These are phyloP conservation scores for Ophiognomonia clavigignenti-juglandacearum DNA, from an alignment of 2,329 filamentous ascomycete genomes.

Conservation along the genomic window DNA sequence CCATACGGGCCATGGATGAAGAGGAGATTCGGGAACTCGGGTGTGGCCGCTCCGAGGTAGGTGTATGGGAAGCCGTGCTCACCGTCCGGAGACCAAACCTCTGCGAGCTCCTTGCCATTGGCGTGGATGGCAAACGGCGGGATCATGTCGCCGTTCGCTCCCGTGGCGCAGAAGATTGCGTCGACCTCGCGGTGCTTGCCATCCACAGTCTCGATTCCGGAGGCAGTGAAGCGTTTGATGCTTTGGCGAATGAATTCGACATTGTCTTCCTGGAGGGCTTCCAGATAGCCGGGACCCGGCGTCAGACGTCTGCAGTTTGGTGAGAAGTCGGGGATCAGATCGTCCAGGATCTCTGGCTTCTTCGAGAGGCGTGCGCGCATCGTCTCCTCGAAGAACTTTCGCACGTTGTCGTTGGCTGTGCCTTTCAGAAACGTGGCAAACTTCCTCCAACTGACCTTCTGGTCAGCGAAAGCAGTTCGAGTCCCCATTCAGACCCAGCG, in stretches of 20 bases:
- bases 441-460: conserved; percentile 40
- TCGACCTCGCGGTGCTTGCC: conserved; percentile 54
- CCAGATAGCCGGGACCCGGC: conserved; percentile 62
- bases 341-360: conserved; percentile 50
- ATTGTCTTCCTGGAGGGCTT: conserved; percentile 56
- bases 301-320: conserved; percentile 62
- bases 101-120: conserved; percentile 46
- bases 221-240: conserved; percentile 54
- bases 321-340: conserved; percentile 58
- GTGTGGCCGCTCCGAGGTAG: conserved; percentile 59
- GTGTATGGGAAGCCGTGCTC: conserved; percentile 60
- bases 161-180: conserved; percentile 64
- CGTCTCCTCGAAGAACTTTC: conserved; percentile 41
- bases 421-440: conserved; percentile 51
- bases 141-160: conserved; percentile 54
- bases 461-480: background rate
- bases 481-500: too few species aligned
- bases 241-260: conserved; percentile 54
- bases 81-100: conserved; percentile 52
- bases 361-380: conserved; percentile 50
- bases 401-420: conserved; percentile 39
- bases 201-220: conserved; percentile 56
- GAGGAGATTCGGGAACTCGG: conserved; percentile 63
- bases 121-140: conserved; percentile 58
- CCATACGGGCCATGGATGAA: conserved; percentile 59